These are phyloP conservation scores for Dioscorea zingiberensis DNA, from an alignment of 106 monocot genomes.

Conservation along the genomic window DNA sequence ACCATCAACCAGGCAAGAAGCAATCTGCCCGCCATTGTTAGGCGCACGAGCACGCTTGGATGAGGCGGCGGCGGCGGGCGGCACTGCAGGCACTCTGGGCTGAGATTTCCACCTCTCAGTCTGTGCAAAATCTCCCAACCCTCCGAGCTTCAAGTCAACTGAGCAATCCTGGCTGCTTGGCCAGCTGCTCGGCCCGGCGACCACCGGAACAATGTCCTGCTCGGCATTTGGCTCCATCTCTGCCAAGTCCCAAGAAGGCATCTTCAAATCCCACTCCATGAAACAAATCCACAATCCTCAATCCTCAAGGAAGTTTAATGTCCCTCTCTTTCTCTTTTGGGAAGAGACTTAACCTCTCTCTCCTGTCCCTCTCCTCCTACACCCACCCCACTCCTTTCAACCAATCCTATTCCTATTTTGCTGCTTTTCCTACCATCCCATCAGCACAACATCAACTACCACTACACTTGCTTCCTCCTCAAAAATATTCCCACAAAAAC, in stretches of 20 bases:
- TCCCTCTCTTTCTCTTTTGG: background rate
- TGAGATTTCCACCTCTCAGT: slow-evolving; percentile 30
- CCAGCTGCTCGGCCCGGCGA: slow-evolving; percentile 7
- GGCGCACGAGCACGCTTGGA: slow-evolving; percentile 33
- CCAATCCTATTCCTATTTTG: slow-evolving; percentile 3
- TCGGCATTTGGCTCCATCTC: slow-evolving; percentile 39
- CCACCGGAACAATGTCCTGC: slow-evolving; percentile 21
- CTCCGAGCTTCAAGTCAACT: slow-evolving; percentile 40
- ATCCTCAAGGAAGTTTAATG: background rate
- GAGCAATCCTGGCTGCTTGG: slow-evolving; percentile 27
- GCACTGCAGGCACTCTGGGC: background rate
- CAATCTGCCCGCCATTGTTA: slow-evolving; percentile 24
- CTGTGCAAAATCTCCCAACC: slow-evolving; percentile 25
- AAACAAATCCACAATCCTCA: slow-evolving; percentile 12
- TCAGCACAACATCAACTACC: background rate
- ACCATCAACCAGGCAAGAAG: slow-evolving; percentile 49
- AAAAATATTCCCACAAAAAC: background rate
- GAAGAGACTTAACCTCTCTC: background rate
- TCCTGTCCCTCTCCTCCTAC: background rate
- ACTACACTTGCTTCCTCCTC: background rate
- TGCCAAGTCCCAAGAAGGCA: slow-evolving; percentile 50
- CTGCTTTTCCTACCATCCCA: background rate
- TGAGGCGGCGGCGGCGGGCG: slow-evolving; percentile 13
- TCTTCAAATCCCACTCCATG: slow-evolving; percentile 75
- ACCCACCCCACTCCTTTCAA: slow-evolving; percentile 5